These are phyloP conservation scores for Cladosporium sp. DNA, from an alignment of 2,329 filamentous ascomycete genomes.

Conservation along the genomic window DNA sequence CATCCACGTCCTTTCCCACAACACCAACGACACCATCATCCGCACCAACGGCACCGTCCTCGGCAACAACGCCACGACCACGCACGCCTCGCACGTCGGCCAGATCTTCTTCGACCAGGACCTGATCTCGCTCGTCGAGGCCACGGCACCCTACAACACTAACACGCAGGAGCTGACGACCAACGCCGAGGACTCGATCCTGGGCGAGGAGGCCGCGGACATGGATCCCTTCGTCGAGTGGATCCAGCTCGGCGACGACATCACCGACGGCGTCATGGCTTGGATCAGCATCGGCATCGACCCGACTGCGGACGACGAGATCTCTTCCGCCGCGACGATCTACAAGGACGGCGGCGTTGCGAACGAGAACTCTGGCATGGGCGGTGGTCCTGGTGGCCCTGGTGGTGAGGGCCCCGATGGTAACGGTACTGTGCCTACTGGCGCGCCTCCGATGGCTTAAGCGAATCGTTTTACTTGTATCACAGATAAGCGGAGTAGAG, in stretches of 20 bases:
- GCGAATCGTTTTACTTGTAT: no score
- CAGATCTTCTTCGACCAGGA: constrained; percentile 59
- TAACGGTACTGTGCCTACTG: constrained; percentile 9
- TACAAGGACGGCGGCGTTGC: constrained; percentile 20
- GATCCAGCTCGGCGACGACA: constrained; percentile 47
- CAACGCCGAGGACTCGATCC: constrained; percentile 46
- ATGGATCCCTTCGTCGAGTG: constrained; percentile 55
- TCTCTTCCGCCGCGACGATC: constrained; percentile 16
- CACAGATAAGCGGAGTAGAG: no score
- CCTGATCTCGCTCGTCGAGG: constrained; percentile 48
- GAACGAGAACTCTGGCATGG: constrained; percentile 16
- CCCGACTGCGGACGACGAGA: constrained; percentile 20
- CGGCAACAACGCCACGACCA: constrained; percentile 44
- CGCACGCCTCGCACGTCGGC: constrained; percentile 51
- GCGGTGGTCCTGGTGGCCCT: constrained; percentile 10
- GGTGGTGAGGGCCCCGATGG: constrained; percentile 10
- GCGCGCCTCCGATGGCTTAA: constrained; percentile 2
- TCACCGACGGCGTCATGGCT: constrained; percentile 45
- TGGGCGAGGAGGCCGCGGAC: constrained; percentile 38
- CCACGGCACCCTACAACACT: constrained; percentile 38
- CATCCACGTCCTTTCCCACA: constrained; percentile 32
- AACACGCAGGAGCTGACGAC: constrained; percentile 38
- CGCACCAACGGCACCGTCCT: constrained; percentile 47
- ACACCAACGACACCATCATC: constrained; percentile 25
- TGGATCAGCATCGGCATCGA: constrained; percentile 50